A percentile compares a stretch with the other conserved stretches of the same genome.
These are phyloP conservation scores for Stylonectria norvegica DNA, from an alignment of 2,329 filamentous ascomycete species.

Conservation along the genomic window DNA sequence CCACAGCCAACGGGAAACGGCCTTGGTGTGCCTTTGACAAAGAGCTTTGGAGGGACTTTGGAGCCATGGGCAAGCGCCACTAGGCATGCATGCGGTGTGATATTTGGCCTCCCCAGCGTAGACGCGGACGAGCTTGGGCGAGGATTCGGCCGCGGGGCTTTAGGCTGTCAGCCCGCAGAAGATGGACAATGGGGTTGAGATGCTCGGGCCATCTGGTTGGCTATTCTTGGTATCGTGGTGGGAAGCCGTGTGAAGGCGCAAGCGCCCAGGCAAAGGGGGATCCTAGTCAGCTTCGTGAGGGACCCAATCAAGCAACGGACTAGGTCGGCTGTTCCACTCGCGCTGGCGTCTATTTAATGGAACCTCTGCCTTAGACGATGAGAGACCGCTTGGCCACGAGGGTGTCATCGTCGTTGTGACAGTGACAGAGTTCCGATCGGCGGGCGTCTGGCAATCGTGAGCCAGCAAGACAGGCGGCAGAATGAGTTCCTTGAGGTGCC, in stretches of 20 bases:
- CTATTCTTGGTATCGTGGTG: conserved; percentile 14
- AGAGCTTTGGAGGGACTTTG: conserved; percentile 9
- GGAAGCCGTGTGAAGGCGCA: conserved; percentile 28
- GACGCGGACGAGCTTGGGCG: conserved; percentile 15
- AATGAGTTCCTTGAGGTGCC: no score
- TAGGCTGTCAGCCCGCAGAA: conserved; percentile 11
- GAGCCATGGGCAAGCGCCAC: conserved; percentile 26
- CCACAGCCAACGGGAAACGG: conserved; percentile 8
- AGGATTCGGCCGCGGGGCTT: conserved; percentile 18
- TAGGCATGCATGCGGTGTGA: conserved; percentile 31
- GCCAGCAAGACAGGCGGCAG: no score
- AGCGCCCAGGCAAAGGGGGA: conserved; percentile 19
- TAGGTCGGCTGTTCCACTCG: conserved; percentile 26
- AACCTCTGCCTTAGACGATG: conserved; percentile 15
- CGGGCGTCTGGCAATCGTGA: no score
- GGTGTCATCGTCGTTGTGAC: conserved; percentile 6
- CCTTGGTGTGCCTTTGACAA: conserved; percentile 8
- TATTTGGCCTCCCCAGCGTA: conserved; percentile 19
- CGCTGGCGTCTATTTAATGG: conserved; percentile 31
- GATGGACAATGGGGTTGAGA: no score
- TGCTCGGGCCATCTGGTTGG: conserved; percentile 20
- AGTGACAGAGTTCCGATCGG: no score
- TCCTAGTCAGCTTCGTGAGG: conserved; percentile 11
- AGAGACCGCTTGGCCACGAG: conserved; percentile 11
- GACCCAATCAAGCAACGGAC: conserved; percentile 29